Evolutionary conservation across 1,139 yeast species (phyloP), one percentile per base, ranked within the genome.

Genomic region (Taiozyma onychis): DNA sequence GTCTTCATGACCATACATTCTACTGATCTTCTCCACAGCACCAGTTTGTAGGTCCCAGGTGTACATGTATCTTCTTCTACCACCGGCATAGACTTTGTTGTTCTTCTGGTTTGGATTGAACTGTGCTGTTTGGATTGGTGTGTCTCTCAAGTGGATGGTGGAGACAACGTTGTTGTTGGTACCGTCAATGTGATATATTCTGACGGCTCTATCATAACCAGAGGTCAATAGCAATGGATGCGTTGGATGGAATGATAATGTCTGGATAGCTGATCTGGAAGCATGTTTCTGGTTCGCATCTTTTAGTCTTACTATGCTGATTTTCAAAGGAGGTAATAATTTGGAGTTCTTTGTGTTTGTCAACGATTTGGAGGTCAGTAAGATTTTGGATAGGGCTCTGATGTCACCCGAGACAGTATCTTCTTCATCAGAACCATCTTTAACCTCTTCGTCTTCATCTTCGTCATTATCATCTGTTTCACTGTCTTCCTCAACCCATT

Each of bases 131-230:
- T 84, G 86, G 48, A 95, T 78, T 1, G 99, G 97, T 9, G 89
- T 78, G 57, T 87, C 83, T 52, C 83, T 80, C 52, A 93, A 73
- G 66, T 84, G 88, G 55, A 93, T 72, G 42, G 96, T 85, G 3
- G 97, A 85, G 18, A 91, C 95, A 45, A 90, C 70, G 50, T 81
- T 83, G 65, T 95, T 95, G 52, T 71, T 66, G 64, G 86, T 88
- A n/a, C 98, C 98, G 65, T 93, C 99, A 52, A 91, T 81, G 63
- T 93, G 96, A 66, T 84, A 93, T 28, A 95, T 74, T 61, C 99
- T 75, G 51, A 93, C 67, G 0, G 97, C 87, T 61, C 89, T 79
- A 66, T 95, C 99, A 64, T 85, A 90, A 27, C 99, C 99, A 53
- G 95, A 95, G 0, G 97, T 87, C 53, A 93, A 70, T 45, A 93